phyloP scores from a whole-genome alignment of 805 yeast species.

The Yamadazyma sp. region DNA sequence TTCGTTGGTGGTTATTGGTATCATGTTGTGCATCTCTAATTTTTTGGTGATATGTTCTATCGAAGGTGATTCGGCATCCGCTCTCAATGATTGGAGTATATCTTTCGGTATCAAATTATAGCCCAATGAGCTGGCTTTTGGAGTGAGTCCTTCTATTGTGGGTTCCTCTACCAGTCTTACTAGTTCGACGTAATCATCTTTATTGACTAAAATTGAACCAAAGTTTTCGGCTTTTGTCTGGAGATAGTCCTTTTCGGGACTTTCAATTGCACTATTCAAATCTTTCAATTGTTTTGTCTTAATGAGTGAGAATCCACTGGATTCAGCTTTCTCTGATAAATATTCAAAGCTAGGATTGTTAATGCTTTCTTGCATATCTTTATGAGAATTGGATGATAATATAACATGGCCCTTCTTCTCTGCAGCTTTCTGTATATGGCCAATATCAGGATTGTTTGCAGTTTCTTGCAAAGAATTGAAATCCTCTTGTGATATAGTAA shows the following conservation, averaged over 20 bases:
- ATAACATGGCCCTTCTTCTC: conserved; percentile 15
- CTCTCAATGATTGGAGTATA: conserved; percentile 13
- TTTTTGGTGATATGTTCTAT: conserved; percentile 7
- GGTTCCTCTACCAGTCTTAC: conserved; percentile 6
- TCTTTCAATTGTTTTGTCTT: conserved; percentile 10
- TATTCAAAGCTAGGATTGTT: conserved; percentile 19
- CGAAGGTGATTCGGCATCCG: conserved; percentile 7
- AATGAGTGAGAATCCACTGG: conserved; percentile 6
- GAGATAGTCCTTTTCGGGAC: conserved; percentile 12
- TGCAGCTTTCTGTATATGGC: conserved; percentile 21
- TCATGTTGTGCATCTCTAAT: conserved; percentile 4
- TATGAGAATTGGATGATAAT: conserved; percentile 17
- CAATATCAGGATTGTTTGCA: conserved; percentile 23
- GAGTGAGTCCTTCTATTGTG: conserved; percentile 7
- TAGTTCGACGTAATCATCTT: conserved; percentile 1
- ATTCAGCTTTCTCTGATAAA: conserved; percentile 15
- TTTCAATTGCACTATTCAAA: conserved; percentile 3
- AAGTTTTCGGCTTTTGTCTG: conserved; percentile 3
- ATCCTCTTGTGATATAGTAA: conserved; percentile 16
- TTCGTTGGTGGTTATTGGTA: conserved; percentile 9
- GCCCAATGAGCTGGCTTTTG: conserved; percentile 12
- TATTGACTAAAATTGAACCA: conserved; percentile 4
- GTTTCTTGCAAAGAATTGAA: conserved; percentile 10
- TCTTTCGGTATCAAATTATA: conserved; percentile 15
- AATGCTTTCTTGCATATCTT: conserved; percentile 10